phyloP scores from a whole-genome alignment of 805 yeast species.

The Sugiyamaella lignohabitans region DNA sequence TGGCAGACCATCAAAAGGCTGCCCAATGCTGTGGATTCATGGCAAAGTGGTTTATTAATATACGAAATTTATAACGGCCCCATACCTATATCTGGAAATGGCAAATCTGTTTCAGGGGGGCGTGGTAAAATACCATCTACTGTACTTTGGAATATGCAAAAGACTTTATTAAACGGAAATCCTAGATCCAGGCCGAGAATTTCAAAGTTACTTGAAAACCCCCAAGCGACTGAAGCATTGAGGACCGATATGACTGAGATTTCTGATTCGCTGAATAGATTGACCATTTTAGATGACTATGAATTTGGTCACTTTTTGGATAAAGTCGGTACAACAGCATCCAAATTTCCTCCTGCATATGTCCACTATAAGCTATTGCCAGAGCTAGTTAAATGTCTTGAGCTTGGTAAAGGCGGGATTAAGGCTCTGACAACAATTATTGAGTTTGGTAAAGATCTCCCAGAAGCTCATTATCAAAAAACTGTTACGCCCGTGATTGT shows the following conservation, averaged over 20 bases:
- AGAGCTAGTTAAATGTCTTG: constrained; percentile 44
- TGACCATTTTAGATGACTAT: constrained; percentile 46
- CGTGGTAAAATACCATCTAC: constrained; percentile 14
- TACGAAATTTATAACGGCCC: constrained; percentile 38
- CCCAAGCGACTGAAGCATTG: constrained; percentile 22
- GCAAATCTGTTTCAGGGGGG: not conserved
- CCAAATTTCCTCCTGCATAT: constrained; percentile 44
- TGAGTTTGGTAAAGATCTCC: constrained; percentile 28
- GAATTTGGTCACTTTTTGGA: constrained; percentile 47
- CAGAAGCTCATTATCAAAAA: constrained; percentile 34
- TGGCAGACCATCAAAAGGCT: constrained; percentile 33
- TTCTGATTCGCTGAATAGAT: constrained; percentile 47
- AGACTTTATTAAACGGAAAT: constrained; percentile 9
- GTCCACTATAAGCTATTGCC: constrained; percentile 64
- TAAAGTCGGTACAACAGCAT: constrained; percentile 27
- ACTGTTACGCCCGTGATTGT: constrained; percentile 57
- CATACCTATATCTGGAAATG: constrained; percentile 2
- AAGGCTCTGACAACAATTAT: constrained; percentile 28
- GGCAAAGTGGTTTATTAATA: constrained; percentile 52
- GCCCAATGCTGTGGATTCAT: constrained; percentile 48
- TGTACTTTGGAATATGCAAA: constrained; percentile 12
- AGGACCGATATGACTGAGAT: constrained; percentile 45
- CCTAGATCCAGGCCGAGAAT: constrained; percentile 17
- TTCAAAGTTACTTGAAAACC: constrained; percentile 13
- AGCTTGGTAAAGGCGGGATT: constrained; percentile 27